phyloP scores from a whole-genome alignment of 805 yeast species.

The Metschnikowia koreensis region DNA sequence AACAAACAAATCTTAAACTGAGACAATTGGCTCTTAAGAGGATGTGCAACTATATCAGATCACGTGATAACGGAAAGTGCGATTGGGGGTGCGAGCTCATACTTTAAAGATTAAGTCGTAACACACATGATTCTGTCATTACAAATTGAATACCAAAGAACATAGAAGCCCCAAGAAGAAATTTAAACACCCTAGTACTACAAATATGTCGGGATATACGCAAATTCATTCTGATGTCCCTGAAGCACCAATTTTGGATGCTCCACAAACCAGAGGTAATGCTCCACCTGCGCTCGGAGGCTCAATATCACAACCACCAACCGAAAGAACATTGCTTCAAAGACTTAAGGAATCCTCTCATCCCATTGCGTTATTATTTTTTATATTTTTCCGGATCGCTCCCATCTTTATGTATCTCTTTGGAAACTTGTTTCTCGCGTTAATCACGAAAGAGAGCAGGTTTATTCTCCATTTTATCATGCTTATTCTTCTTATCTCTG shows the following conservation, averaged over 20 bases:
- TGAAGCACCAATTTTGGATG: background rate
- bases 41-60: no score
- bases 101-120: no score
- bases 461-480: constrained; percentile 72
- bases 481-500: constrained; percentile 72
- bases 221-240: constrained; percentile 30
- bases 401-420: constrained; percentile 68
- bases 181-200: background rate
- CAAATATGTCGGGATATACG: constrained; percentile 24
- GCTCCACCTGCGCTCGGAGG: background rate
- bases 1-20: no score
- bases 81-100: no score
- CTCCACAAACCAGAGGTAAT: background rate
- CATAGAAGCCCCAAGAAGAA: background rate
- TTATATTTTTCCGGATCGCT: constrained; percentile 57
- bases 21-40: no score
- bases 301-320: constrained; percentile 2
- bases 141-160: no score
- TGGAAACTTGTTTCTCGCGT: constrained; percentile 62
- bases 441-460: constrained; percentile 40
- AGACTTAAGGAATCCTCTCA: constrained; percentile 68
- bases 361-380: constrained; percentile 73
- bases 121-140: no score
- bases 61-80: no score
- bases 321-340: constrained; percentile 29